Evolutionary conservation across 768 basidiomycete species (phyloP).

Genomic region (Panus rudis): DNA sequence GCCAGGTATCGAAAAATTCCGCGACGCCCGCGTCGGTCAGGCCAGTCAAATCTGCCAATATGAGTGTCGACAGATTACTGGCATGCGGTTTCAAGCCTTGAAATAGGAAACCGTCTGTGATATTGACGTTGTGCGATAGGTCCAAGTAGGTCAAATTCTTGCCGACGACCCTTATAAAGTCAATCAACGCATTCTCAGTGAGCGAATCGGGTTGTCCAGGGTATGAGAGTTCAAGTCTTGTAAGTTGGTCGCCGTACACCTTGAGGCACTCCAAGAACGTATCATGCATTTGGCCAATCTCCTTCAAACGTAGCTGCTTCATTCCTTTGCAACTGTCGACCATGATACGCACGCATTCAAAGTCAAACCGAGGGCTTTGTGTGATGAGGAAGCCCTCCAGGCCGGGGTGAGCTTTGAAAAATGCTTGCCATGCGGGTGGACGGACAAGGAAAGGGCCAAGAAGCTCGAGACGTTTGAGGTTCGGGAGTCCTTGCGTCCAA

Average conservation of each 20-base stretch:
- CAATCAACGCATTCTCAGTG: conserved; percentile 47
- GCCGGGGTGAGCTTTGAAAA: conserved; percentile 57
- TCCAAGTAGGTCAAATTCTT: conserved; percentile 50
- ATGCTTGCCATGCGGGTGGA: conserved; percentile 61
- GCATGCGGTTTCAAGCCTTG: conserved; percentile 51
- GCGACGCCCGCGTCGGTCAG: conserved; percentile 69
- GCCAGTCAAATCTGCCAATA: conserved; percentile 46
- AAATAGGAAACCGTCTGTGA: conserved; percentile 55
- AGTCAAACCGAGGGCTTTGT: conserved; percentile 82
- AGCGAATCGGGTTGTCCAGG: conserved; percentile 41
- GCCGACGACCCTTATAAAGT: conserved; percentile 51
- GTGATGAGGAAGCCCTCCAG: conserved; percentile 73
- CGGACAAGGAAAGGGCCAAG: conserved; percentile 86
- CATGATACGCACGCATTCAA: conserved; percentile 55
- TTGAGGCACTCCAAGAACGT: conserved; percentile 51
- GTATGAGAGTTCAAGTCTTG: conserved; percentile 62
- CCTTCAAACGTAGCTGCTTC: conserved; percentile 68
- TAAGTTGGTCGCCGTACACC: conserved; percentile 37
- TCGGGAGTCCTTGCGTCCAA: conserved; percentile 57
- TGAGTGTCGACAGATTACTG: conserved; percentile 42
- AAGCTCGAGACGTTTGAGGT: conserved; percentile 68
- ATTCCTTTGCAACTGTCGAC: conserved; percentile 48
- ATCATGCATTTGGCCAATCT: conserved; percentile 67
- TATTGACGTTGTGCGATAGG: conserved; percentile 59
- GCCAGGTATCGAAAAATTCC: conserved; percentile 58